phyloP scores from a whole-genome alignment of 495 filamentous ascomycete species.

The Cryomyces antarcticus region DNA sequence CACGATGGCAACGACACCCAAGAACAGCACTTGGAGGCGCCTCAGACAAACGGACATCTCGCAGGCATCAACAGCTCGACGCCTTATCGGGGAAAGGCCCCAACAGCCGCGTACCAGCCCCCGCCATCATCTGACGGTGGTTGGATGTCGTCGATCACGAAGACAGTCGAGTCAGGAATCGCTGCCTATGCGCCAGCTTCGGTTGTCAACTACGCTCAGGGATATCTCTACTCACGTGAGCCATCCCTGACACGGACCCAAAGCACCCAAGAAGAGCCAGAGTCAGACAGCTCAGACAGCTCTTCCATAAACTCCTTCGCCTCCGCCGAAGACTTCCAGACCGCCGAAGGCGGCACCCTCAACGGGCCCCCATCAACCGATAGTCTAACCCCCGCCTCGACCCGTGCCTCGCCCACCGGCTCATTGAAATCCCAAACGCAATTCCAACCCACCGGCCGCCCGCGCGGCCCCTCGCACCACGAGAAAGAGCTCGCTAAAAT shows the following conservation, averaged over 20 bases:
- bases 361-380: background rate
- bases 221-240: background rate
- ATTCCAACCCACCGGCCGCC: conserved; percentile 14
- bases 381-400: background rate
- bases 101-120: background rate
- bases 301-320: conserved; percentile 15
- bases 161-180: conserved; percentile 1
- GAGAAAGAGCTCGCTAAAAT: conserved; percentile 63
- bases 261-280: background rate
- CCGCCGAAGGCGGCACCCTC: conserved; percentile 1
- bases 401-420: conserved; percentile 7
- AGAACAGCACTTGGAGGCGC: background rate
- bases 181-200: conserved; percentile 6
- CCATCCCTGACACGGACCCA: background rate
- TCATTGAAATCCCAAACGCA: conserved; percentile 1
- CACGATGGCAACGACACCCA: conserved; percentile 5
- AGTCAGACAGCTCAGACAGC: conserved; percentile 1
- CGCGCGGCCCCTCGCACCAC: conserved; percentile 24
- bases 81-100: background rate
- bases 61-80: no score
- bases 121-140: background rate
- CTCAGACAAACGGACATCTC: background rate
- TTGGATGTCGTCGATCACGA: conserved; percentile 3
- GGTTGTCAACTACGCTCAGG: conserved; percentile 2
- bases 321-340: conserved; percentile 16